Evolutionary conservation across 108 stramenopile genomes (phyloP).

Genomic region (Mayamaea pseudoterrestris): DNA sequence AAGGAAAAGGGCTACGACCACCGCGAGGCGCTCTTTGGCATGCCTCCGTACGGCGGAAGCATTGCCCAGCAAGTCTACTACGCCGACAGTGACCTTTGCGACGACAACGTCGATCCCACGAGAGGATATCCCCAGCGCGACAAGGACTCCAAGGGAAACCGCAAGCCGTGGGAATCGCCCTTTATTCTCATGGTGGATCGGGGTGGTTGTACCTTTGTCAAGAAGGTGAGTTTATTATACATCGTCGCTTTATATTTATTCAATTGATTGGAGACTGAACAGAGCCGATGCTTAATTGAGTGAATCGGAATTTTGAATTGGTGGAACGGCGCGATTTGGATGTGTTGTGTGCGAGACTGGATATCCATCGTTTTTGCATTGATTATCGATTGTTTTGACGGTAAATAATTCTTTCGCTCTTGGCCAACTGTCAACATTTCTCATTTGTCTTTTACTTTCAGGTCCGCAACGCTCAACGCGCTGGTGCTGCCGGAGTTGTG

Average conservation of each 20-base stretch:
- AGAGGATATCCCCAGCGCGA: conserved; percentile 45
- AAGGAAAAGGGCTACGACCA: conserved; percentile 74
- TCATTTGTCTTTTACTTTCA: conserved; percentile 2
- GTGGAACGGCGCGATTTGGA: not conserved
- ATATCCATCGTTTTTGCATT: not conserved
- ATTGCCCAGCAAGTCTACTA: conserved; percentile 80
- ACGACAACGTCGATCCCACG: conserved; percentile 25
- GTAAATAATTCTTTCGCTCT: not conserved
- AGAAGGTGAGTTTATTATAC: conserved; percentile 36
- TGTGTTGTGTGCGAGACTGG: not conserved
- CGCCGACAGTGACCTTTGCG: conserved; percentile 65
- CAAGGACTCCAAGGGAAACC: conserved; percentile 21
- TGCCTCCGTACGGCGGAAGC: conserved; percentile 83
- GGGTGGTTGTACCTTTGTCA: conserved; percentile 87
- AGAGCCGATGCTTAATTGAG: too few species aligned
- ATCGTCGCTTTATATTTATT: conserved; percentile 11
- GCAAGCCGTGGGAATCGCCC: conserved; percentile 55
- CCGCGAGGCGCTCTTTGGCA: conserved; percentile 85
- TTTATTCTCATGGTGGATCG: conserved; percentile 91
- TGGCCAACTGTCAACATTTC: too few species aligned
- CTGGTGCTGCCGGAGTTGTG: conserved; percentile 83
- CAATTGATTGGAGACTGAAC: too few species aligned
- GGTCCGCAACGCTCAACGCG: conserved; percentile 76
- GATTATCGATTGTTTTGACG: not conserved
- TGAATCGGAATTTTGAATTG: not conserved